Base-by-base conservation (phyloP, 176 grass and related monocot genomes). In the Oryza nivara region DNA sequence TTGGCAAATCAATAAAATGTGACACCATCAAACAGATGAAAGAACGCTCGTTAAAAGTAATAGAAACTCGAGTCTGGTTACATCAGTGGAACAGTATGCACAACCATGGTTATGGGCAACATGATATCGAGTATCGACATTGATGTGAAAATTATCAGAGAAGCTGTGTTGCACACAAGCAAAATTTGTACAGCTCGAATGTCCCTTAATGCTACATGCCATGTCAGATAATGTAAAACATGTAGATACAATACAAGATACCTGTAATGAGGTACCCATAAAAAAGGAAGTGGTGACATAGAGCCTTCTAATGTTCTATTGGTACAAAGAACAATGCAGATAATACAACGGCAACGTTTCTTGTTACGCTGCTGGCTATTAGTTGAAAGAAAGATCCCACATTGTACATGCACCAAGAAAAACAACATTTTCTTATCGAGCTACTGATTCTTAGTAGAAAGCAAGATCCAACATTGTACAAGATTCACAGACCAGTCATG, bases 241-340 rank as follows among this genome's bases (percentile, higher is more conserved):
- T 46, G 71, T 3, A 75, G 63, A 48, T 51, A 52, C 28, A 51
- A 20, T 40, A 64, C 3, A 67, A 67, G 28, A 54, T 51, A 69
- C 66, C 77, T 68, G 7, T 67, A 68, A 32, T 36, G 72, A 26
- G 45, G 72, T 26, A 54, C 34, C 36, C 11, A 41, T 7, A 40
- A 84, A 81, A 38, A 54, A 56, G 51, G 26, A 30, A 68, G 7
- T 7, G 3, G 15, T 5, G 1, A 81, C 30, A 41, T 23, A 17
- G 51, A 8, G 20, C 6, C 17, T 61, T n/a, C 56, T 61, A n/a
- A 22, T 25, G 13, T 67, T 41, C 64, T 41, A 84, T 47, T 10
- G 22, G 65, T 20, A 76, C 73, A 76, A 68, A 76, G 63, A 54
- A 11, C 63, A 68, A 22, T 52, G 44, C 44, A 68, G 82, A 19